Evolutionary conservation across 2,329 filamentous ascomycete genomes (phyloP).

Genomic region (Amphichorda felina): DNA sequence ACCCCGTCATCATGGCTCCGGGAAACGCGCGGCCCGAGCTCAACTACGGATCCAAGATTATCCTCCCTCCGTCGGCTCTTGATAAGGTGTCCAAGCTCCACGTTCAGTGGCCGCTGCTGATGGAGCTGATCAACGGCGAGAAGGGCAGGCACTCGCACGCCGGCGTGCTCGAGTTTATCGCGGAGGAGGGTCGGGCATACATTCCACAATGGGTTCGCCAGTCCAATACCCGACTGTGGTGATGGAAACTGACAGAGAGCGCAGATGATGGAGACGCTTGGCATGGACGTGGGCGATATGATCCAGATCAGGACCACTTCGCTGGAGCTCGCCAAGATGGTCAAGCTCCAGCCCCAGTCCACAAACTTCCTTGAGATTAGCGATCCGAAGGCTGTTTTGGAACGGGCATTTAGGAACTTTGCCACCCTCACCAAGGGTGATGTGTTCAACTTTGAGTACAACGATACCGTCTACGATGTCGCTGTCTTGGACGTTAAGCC

Average conservation of each 20-base stretch:
- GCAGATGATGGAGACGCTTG: constrained; percentile 87
- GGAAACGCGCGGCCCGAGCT: constrained; percentile 79
- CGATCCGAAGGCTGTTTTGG: constrained; percentile 92
- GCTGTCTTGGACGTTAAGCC: constrained; percentile 92
- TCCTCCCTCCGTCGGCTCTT: constrained; percentile 89
- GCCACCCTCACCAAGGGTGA: constrained; percentile 88
- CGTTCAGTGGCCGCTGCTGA: constrained; percentile 94
- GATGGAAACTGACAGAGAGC: neutral
- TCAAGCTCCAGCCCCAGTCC: constrained; percentile 94
- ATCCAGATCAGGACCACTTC: constrained; percentile 93
- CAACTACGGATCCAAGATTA: constrained; percentile 95
- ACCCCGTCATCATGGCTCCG: constrained; percentile 87
- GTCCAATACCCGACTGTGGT: neutral
- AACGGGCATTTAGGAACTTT: constrained; percentile 94
- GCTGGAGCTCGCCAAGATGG: constrained; percentile 77
- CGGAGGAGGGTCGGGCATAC: constrained; percentile 93
- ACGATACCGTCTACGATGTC: constrained; percentile 86
- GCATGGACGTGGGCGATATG: constrained; percentile 84
- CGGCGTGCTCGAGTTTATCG: constrained; percentile 93
- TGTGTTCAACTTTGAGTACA: constrained; percentile 93
- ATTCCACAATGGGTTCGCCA: constrained; percentile 76
- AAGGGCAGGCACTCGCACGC: constrained; percentile 75
- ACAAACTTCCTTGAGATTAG: constrained; percentile 91
- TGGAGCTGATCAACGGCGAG: constrained; percentile 87
- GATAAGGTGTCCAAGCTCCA: constrained; percentile 94